Evolutionary conservation across 768 basidiomycete species (phyloP).

Genomic region (Mycena venus): DNA sequence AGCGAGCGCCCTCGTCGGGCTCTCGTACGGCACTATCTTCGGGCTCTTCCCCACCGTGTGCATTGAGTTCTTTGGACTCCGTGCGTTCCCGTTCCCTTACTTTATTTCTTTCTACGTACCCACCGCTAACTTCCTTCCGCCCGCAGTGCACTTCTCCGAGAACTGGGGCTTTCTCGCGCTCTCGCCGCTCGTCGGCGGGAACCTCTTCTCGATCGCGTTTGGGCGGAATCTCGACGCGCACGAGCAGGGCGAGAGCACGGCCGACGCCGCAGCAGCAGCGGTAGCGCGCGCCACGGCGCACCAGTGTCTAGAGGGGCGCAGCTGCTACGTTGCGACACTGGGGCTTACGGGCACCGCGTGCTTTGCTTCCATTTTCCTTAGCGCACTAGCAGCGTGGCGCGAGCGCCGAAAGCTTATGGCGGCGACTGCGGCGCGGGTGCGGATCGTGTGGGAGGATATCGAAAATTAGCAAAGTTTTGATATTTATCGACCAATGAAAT

Average conservation of each 20-base stretch:
- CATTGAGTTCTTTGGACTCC: constrained; percentile 81
- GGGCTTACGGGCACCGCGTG: constrained; percentile 54
- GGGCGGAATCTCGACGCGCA: constrained; percentile 77
- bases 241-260: constrained; percentile 39
- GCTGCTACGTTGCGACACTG: constrained; percentile 43
- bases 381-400: constrained; percentile 52
- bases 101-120: no score
- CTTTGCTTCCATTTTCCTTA: constrained; percentile 50
- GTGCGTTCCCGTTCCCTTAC: constrained; percentile 50
- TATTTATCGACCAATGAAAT: no score
- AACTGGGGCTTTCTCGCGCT: constrained; percentile 77
- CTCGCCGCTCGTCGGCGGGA: constrained; percentile 72
- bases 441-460: constrained; percentile 39
- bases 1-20: constrained; percentile 56
- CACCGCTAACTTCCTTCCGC: not conserved
- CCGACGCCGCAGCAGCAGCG: not conserved
- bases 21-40: constrained; percentile 70
- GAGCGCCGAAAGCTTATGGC: constrained; percentile 48
- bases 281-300: constrained; percentile 39
- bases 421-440: constrained; percentile 40
- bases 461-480: constrained; percentile 11
- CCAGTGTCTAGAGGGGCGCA: constrained; percentile 61
- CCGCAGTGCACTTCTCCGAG: constrained; percentile 74
- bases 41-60: constrained; percentile 71
- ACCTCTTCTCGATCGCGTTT: constrained; percentile 77